These are phyloP conservation scores for Chytriomyces confervae DNA, from an alignment of 192 early-diverging fungal genomes.

Conservation along the genomic window DNA sequence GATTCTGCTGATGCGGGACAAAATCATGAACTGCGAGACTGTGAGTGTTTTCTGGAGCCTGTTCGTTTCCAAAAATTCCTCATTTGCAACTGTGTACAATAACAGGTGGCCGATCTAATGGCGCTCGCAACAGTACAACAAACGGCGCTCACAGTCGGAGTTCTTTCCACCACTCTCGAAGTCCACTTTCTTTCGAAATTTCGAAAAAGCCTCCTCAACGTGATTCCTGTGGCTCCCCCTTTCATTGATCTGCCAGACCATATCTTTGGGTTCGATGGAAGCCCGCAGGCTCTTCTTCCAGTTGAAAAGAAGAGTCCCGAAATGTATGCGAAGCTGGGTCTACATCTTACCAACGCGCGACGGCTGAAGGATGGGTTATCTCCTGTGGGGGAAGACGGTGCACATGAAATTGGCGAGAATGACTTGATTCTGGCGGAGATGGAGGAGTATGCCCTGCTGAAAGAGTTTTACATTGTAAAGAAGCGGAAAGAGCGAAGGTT, in stretches of 20 bases:
- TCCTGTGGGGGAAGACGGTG: not conserved
- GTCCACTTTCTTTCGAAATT: conserved; percentile 27
- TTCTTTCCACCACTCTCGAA: conserved; percentile 27
- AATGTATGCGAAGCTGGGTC: conserved; percentile 17
- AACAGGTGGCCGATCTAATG: conserved; percentile 12
- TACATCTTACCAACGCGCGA: conserved; percentile 9
- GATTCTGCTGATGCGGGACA: conserved; percentile 27
- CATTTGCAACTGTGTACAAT: not conserved
- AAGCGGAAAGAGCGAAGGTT: conserved; percentile 20
- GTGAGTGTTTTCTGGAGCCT: conserved; percentile 2
- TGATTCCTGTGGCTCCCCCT: not conserved
- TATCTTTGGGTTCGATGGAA: conserved; percentile 23
- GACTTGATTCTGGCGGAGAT: conserved; percentile 27
- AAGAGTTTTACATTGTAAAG: conserved; percentile 36
- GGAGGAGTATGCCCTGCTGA: conserved; percentile 29
- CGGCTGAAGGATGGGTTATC: not conserved
- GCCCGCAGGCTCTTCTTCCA: not conserved
- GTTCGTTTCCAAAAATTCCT: not conserved
- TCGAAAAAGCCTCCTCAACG: conserved; percentile 4
- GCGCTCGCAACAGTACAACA: conserved; percentile 19
- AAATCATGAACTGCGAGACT: conserved; percentile 24
- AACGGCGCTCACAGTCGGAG: conserved; percentile 18
- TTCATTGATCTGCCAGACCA: conserved; percentile 28
- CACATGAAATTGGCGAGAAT: not conserved
- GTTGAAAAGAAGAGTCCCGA: conserved; percentile 8